A percentile compares a stretch with the other conserved stretches of the same genome.
Evolutionary conservation across 176 grass and related monocot genomes (phyloP).

Genomic region (Triticum aestivum): DNA sequence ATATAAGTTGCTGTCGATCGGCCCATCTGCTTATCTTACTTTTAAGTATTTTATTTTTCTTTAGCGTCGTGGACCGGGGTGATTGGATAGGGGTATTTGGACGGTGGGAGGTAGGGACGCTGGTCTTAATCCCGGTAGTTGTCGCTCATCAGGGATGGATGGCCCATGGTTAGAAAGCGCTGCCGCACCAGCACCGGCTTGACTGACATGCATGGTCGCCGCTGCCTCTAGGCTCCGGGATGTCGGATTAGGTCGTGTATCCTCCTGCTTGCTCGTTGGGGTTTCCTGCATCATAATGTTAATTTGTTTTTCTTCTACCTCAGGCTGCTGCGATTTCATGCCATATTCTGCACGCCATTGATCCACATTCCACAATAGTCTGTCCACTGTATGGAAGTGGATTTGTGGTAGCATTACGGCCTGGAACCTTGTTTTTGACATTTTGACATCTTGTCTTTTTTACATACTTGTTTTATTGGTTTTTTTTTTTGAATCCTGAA

Average conservation of each 20-base stretch:
- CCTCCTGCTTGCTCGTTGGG: neutral
- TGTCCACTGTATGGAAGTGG: neutral
- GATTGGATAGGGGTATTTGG: constrained; percentile 2
- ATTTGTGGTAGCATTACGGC: neutral
- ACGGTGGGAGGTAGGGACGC: constrained; percentile 23
- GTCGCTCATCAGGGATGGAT: neutral
- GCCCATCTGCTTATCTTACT: neutral
- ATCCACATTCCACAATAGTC: neutral
- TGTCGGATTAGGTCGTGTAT: neutral
- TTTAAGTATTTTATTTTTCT: neutral
- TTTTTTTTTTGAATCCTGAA: no score
- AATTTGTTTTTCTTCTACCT: neutral
- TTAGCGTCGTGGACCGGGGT: neutral
- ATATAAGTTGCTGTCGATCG: neutral
- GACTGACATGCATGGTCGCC: neutral
- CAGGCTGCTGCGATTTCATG: neutral
- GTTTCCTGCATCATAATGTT: neutral
- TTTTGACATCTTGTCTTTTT: neutral
- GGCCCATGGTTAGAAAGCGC: constrained; percentile 21
- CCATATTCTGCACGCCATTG: neutral
- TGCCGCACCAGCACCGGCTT: neutral
- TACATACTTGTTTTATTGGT: neutral
- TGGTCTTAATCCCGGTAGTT: constrained; percentile 3
- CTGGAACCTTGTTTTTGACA: neutral
- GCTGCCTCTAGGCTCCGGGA: neutral